Conservation (phyloP, 352 stramenopile genomes). For the Phytopythium vexans region DNA sequence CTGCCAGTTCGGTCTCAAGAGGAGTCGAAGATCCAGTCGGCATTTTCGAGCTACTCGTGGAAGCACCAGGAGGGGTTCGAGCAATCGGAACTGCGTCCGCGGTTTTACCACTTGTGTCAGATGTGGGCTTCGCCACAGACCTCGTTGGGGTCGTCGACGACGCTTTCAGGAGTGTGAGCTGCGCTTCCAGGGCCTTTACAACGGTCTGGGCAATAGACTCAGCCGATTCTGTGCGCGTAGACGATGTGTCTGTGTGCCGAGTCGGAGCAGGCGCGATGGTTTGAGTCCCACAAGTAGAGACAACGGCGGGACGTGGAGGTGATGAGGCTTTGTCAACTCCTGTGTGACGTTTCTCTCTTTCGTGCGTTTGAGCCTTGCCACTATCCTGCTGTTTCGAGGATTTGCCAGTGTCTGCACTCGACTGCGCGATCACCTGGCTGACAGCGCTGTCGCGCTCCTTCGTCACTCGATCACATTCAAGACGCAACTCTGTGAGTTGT, state of each 20-base stretch:
- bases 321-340: no score
- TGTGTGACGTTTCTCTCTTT: no score
- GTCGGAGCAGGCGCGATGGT: no score
- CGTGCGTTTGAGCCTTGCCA: no score
- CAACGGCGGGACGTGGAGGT: no score
- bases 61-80: no score
- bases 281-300: no score
- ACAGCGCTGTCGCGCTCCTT: background rate
- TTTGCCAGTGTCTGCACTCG: no score
- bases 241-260: no score
- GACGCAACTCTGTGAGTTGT: background rate
- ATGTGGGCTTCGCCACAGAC: background rate
- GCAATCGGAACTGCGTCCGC: no score
- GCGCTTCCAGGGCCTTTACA: conserved; percentile 32
- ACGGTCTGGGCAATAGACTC: conserved; percentile 41
- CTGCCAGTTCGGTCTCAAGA: background rate
- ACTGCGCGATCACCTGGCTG: no score
- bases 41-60: background rate
- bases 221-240: conserved; percentile 3
- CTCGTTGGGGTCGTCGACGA: background rate
- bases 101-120: background rate
- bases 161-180: conserved; percentile 24
- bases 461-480: background rate
- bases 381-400: no score
- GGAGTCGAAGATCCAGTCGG: background rate